Percentiles rank a stretch among this genome's conserved stretches.
phyloP scores from a whole-genome alignment of 331 rosid species.

The Rosa hybrid region DNA sequence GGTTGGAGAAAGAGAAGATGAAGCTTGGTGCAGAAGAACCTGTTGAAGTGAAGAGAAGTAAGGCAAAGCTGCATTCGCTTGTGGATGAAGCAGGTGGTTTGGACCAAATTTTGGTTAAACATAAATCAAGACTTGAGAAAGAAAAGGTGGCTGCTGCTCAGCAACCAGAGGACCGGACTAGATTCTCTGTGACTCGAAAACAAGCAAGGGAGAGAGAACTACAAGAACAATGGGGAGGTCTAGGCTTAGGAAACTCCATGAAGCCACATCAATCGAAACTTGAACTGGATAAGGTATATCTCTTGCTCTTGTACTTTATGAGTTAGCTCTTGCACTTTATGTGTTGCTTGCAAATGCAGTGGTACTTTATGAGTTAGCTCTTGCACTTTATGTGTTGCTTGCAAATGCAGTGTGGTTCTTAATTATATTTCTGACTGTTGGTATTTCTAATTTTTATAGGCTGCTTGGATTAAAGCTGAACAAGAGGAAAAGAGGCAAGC shows the following conservation, averaged over 20 bases:
- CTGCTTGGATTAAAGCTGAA: conserved; percentile 89
- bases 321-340: no score
- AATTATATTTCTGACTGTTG: background rate
- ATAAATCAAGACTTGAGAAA: conserved; percentile 70
- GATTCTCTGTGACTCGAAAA: conserved; percentile 46
- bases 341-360: background rate
- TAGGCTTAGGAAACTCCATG: conserved; percentile 78
- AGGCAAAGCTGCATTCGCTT: conserved; percentile 25
- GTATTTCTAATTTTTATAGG: conserved; percentile 43
- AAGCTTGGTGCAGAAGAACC: conserved; percentile 40
- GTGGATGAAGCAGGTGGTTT: conserved; percentile 49
- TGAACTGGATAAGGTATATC: conserved; percentile 78
- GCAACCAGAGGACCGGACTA: conserved; percentile 49
- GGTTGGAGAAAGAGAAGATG: conserved; percentile 74
- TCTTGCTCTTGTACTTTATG: background rate
- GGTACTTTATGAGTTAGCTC: background rate
- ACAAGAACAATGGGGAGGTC: conserved; percentile 88
- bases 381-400: background rate
- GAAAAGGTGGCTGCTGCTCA: conserved; percentile 66
- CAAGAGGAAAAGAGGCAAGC: conserved; percentile 68
- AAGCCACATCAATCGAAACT: conserved; percentile 73
- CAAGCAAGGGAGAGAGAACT: conserved; percentile 80
- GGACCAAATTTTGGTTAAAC: conserved; percentile 68
- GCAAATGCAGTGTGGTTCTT: background rate
- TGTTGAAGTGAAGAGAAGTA: conserved; percentile 38